Evolutionary conservation across 495 filamentous ascomycete genomes (phyloP).

Genomic region (Penicillium bialowiezense): DNA sequence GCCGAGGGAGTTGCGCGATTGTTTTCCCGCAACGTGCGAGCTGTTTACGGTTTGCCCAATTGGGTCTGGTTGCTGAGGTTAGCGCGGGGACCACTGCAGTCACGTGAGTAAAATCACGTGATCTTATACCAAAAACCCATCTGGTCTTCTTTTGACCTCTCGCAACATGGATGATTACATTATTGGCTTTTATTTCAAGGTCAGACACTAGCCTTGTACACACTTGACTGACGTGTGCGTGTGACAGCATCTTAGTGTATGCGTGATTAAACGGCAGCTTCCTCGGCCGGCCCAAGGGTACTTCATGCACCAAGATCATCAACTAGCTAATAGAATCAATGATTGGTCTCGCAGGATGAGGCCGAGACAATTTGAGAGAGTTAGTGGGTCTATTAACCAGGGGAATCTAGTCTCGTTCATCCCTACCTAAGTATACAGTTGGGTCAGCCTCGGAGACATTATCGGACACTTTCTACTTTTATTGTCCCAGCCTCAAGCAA

Average conservation of each 20-base stretch:
- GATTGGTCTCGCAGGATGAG: neutral
- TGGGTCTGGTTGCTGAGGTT: constrained; percentile 33
- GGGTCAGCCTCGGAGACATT: constrained; percentile 22
- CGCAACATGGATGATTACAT: too few relatives aligned
- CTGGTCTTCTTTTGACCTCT: too few relatives aligned
- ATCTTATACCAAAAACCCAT: too few relatives aligned
- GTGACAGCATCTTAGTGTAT: too few relatives aligned
- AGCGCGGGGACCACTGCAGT: constrained; percentile 11
- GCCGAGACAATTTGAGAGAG: neutral
- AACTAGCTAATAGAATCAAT: neutral
- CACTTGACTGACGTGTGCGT: too few relatives aligned
- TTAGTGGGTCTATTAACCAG: neutral
- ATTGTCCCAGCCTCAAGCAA: too few relatives aligned
- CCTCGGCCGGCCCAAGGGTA: neutral
- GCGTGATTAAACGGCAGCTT: too few relatives aligned
- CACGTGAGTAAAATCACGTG: neutral
- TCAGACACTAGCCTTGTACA: too few relatives aligned
- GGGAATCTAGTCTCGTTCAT: too few relatives aligned
- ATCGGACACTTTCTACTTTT: constrained; percentile 27
- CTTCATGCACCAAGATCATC: neutral
- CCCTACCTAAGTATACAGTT: too few relatives aligned
- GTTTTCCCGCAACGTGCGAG: constrained; percentile 41
- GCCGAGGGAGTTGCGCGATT: constrained; percentile 34
- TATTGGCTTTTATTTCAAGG: too few relatives aligned
- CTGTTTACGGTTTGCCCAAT: constrained; percentile 45